Percentiles rank a stretch among this genome's conserved stretches.
phyloP scores from a whole-genome alignment of 2,329 filamentous ascomycete genomes.

The Magnaporthales sp. region DNA sequence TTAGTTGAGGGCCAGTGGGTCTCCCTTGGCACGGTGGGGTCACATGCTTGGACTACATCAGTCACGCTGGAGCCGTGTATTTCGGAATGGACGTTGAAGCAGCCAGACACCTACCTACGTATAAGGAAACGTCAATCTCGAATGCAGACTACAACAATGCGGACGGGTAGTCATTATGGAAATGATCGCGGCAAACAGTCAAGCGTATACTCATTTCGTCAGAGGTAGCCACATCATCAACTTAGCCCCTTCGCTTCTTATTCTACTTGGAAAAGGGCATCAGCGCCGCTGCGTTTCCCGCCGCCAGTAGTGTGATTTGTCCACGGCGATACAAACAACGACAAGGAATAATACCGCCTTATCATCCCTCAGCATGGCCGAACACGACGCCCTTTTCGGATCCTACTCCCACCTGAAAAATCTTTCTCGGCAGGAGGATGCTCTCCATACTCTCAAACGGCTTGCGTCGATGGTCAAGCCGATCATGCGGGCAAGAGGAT shows the following conservation, averaged over 20 bases:
- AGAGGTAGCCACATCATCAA: neutral
- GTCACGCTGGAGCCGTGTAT: no score
- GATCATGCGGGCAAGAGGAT: slow-evolving; percentile 80
- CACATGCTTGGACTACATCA: no score
- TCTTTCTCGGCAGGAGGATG: slow-evolving; percentile 38
- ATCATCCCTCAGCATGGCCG: slow-evolving; percentile 9
- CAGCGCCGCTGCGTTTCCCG: neutral
- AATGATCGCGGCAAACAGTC: neutral
- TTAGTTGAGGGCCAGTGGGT: no score
- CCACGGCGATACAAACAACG: neutral
- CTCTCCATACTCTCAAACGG: slow-evolving; percentile 59
- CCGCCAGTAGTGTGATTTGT: neutral
- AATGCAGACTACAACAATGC: neutral
- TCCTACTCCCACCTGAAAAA: slow-evolving; percentile 40
- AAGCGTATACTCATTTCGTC: neutral
- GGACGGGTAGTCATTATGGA: neutral
- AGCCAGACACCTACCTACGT: no score
- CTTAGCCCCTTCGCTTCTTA: neutral
- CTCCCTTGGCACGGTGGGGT: no score
- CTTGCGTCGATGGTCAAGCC: slow-evolving; percentile 87
- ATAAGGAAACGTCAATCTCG: neutral
- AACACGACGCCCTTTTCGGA: slow-evolving; percentile 35
- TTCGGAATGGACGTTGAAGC: no score
- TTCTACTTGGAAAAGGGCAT: neutral
- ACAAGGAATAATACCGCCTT: neutral